phyloP scores from a whole-genome alignment of 2,329 filamentous ascomycete species.

The Thielaviopsis ethacetica region DNA sequence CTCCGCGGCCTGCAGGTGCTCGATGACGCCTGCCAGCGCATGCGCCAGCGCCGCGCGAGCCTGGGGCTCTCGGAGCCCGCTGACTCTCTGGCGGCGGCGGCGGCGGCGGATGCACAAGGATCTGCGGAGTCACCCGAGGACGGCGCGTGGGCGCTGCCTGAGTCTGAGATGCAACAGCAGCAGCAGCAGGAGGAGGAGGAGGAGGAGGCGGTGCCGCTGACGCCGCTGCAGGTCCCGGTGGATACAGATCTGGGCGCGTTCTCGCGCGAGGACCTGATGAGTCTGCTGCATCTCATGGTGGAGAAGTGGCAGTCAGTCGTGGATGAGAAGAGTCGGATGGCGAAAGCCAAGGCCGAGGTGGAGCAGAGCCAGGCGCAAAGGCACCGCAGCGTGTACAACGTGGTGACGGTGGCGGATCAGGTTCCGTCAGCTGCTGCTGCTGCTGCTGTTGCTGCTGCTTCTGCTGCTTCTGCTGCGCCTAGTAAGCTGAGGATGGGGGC shows the following conservation, averaged over 20 bases:
- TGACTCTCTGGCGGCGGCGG: neutral
- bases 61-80: neutral
- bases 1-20: slow-evolving; percentile 1
- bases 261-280: neutral
- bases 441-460: too few species aligned
- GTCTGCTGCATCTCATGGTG: neutral
- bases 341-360: neutral
- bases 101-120: neutral
- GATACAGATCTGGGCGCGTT: slow-evolving; percentile 3
- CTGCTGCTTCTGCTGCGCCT: too few species aligned
- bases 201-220: neutral
- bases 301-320: neutral
- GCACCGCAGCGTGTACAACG: neutral
- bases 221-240: neutral
- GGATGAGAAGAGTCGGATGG: neutral
- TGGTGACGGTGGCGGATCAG: neutral
- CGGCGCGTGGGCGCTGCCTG: neutral
- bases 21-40: neutral
- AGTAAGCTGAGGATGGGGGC: neutral
- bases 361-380: neutral
- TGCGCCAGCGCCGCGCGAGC: neutral
- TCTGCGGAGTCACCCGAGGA: neutral
- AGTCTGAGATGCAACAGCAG: neutral
- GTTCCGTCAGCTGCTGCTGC: neutral
- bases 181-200: too few species aligned